Conservation (phyloP, 2,329 filamentous ascomycete species). For the Talaromyces piceae region DNA sequence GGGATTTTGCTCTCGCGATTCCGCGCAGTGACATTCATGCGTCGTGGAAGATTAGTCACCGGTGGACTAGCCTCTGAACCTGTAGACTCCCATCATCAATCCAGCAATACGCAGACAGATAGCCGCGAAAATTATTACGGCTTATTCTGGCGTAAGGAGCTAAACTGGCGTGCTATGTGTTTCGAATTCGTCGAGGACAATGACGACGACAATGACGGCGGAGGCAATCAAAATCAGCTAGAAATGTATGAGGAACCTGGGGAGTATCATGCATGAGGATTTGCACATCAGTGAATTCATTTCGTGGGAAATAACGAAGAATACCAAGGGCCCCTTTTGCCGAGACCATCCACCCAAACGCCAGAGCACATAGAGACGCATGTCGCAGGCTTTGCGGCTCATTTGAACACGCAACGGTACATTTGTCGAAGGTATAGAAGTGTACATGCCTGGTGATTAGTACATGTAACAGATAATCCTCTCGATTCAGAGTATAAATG, state of each 20-base stretch:
- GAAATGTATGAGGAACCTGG: not conserved
- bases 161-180: conserved; percentile 44
- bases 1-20: conserved; percentile 91
- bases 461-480: no score
- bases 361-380: no score
- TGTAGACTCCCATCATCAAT: conserved; percentile 13
- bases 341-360: no score
- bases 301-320: no score
- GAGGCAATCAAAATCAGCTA: no score
- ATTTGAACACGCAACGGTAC: no score
- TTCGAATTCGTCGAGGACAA: conserved; percentile 38
- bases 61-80: conserved; percentile 74
- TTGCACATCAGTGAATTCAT: not conserved
- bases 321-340: no score
- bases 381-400: no score
- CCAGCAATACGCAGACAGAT: conserved; percentile 4
- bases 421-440: no score
- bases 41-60: conserved; percentile 63
- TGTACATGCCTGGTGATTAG: no score
- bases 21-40: conserved; percentile 67
- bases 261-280: conserved; percentile 7
- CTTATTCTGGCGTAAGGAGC: conserved; percentile 55
- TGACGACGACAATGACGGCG: not conserved
- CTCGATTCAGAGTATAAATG: no score
- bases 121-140: conserved; percentile 41